Evolutionary conservation across 345 rosid genomes (phyloP), one percentile per base, ranked within the genome.

Genomic region (Brassica carinata): DNA sequence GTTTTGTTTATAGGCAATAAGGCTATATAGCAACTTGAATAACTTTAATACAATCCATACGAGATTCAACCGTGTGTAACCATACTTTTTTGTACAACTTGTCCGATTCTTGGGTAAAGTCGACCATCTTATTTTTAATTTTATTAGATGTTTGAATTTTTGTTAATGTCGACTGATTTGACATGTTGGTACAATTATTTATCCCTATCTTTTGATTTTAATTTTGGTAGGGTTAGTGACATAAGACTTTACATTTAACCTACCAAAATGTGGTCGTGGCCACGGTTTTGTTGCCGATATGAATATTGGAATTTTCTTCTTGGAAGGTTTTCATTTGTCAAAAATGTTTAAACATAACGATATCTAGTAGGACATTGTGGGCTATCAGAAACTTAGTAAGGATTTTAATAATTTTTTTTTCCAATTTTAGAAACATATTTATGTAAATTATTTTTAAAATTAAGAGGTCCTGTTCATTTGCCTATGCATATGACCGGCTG

Each of bases 271-370:
- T 75, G 75, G 51, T 71, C 77, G 40, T 76, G 84, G 77, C 7
- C 66, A 69, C 53, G 51, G 26, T 48, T 63, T 69, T 64, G 67
- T 65, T 70, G 59, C 68, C 68, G 10, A 71, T 55, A 55, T 71
- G 68, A 18, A 29, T 48, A 30, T 65, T 76, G 84, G 77, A 76
- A 3, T 81, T 76, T 71, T 81, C 84, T 57, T 81, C 77, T 81
- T 76, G 81, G 62, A 70, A 9, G 14, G 38, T 59, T 34, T 53
- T 58, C 45, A 15, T 19, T 26, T 7, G 31, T 53, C 4, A 36
- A 64, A 15, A 67, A 69, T 51, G 29, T 71, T 53, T 53, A 15
- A 53, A 55, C 74, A 33, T 53, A 38, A 26, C 30, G 14, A 57
- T 31, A 38, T 40, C n/a, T n/a, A n/a, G 69, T 45, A 51, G 26